Evolutionary conservation across 305 asterid species (phyloP).

Genomic region (Fraxinus floribunda): DNA sequence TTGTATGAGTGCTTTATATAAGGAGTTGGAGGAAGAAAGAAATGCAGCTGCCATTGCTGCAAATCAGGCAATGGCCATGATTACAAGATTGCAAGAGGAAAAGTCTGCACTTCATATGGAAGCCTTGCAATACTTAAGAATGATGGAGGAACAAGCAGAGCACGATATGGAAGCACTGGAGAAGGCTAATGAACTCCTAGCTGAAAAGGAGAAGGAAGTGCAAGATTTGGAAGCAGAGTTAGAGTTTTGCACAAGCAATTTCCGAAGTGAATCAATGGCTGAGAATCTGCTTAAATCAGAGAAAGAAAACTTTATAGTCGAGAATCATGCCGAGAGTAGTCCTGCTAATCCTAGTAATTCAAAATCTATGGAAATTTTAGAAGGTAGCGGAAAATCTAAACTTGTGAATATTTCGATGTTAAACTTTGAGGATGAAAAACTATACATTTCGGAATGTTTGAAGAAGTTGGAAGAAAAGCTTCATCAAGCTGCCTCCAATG

Average conservation of each 20-base stretch:
- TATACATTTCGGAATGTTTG: conserved; percentile 37
- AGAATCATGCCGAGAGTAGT: conserved; percentile 22
- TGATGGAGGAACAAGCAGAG: conserved; percentile 96
- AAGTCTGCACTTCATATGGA: conserved; percentile 84
- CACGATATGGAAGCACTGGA: conserved; percentile 80
- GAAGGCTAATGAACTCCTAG: conserved; percentile 67
- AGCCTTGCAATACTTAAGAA: conserved; percentile 76
- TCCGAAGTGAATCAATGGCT: conserved; percentile 26
- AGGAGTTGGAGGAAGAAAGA: conserved; percentile 81
- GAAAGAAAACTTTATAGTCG: conserved; percentile 25
- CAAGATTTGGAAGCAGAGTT: conserved; percentile 70
- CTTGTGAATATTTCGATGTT: conserved; percentile 20
- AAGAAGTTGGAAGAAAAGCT: conserved; percentile 42
- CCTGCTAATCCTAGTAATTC: conserved; percentile 27
- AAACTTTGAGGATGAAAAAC: conserved; percentile 47
- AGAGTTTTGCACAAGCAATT: conserved; percentile 45
- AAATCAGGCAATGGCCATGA: conserved; percentile 86
- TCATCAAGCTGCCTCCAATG: conserved; percentile 37
- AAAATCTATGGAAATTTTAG: conserved; percentile 17
- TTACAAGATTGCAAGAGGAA: conserved; percentile 87
- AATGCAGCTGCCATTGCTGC: conserved; percentile 75
- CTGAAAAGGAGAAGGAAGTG: conserved; percentile 75
- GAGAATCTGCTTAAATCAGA: conserved; percentile 14
- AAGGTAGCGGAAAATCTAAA: conserved; percentile 24
- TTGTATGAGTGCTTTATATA: conserved; percentile 49